Conservation (phyloP, 495 filamentous ascomycete genomes). For the Xylaria nigripes region DNA sequence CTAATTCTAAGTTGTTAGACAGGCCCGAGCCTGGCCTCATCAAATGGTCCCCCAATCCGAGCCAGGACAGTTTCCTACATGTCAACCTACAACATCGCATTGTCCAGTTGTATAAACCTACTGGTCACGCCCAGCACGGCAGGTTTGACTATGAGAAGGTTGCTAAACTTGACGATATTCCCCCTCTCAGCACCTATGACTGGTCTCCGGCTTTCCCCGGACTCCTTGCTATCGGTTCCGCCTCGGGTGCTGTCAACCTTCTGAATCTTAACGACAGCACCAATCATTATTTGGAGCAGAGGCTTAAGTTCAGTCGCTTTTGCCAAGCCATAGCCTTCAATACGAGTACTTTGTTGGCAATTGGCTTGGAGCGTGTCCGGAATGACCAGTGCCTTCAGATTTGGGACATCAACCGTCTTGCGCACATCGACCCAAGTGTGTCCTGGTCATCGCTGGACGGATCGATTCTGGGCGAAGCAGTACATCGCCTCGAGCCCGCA, state of each 20-base stretch:
- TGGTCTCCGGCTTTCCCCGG: slow-evolving; percentile 70
- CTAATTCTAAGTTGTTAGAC: slow-evolving; percentile 35
- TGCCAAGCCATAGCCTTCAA: slow-evolving; percentile 92
- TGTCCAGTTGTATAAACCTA: slow-evolving; percentile 71
- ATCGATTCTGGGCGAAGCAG: slow-evolving; percentile 47
- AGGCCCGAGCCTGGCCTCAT: slow-evolving; percentile 51
- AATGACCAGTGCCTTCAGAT: slow-evolving; percentile 91
- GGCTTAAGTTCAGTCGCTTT: slow-evolving; percentile 74
- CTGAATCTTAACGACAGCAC: slow-evolving; percentile 62
- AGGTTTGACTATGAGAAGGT: slow-evolving; percentile 58
- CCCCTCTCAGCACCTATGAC: slow-evolving; percentile 85
- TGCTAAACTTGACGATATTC: slow-evolving; percentile 68
- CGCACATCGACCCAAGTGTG: slow-evolving; percentile 33
- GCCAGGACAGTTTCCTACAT: slow-evolving; percentile 60
- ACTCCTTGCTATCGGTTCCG: slow-evolving; percentile 76
- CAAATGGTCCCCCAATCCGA: slow-evolving; percentile 80
- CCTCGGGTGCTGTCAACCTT: slow-evolving; percentile 75
- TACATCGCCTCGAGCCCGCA: slow-evolving; percentile 66
- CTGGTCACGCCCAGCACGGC: slow-evolving; percentile 45
- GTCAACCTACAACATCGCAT: slow-evolving; percentile 75
- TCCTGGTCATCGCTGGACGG: slow-evolving; percentile 32
- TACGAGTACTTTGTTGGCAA: slow-evolving; percentile 66
- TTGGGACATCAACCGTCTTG: slow-evolving; percentile 74
- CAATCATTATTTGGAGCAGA: slow-evolving; percentile 59
- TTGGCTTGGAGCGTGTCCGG: slow-evolving; percentile 81